A percentile compares a stretch with the other conserved stretches of the same genome.
phyloP scores from a whole-genome alignment of 495 filamentous ascomycete species.

The Lentithecium fluviatile region DNA sequence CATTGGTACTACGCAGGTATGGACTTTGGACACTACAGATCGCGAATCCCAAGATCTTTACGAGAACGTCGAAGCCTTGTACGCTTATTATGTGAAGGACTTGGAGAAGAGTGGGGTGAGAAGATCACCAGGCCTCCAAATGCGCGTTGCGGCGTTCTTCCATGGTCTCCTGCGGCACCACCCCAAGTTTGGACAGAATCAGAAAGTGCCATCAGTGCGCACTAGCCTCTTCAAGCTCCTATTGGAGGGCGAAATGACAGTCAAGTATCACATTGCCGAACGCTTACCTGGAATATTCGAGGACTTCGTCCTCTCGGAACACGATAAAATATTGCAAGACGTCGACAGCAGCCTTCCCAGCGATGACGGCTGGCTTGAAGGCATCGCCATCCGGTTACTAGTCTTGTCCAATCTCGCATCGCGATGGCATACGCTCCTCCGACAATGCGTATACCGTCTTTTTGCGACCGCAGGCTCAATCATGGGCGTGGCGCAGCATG shows the following conservation, averaged over 20 bases:
- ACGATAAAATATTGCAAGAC: conserved; percentile 79
- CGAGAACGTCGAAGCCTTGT: conserved; percentile 68
- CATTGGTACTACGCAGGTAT: conserved; percentile 61
- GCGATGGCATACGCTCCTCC: conserved; percentile 74
- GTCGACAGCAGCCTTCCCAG: conserved; percentile 69
- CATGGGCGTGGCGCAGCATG: conserved; percentile 61
- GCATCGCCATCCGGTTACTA: conserved; percentile 79
- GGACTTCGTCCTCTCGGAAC: conserved; percentile 71
- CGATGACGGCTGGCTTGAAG: conserved; percentile 70
- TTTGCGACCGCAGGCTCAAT: conserved; percentile 82
- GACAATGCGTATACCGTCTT: conserved; percentile 84
- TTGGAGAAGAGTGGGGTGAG: conserved; percentile 58
- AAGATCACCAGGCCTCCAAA: conserved; percentile 66
- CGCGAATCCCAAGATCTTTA: conserved; percentile 44
- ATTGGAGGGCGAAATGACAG: conserved; percentile 61
- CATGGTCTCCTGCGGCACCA: conserved; percentile 63
- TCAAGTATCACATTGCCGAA: conserved; percentile 72
- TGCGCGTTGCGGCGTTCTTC: conserved; percentile 64
- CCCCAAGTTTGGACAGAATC: conserved; percentile 58
- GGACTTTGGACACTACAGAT: conserved; percentile 57
- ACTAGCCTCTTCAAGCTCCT: conserved; percentile 75
- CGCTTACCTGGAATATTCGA: conserved; percentile 73
- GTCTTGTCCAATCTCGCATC: conserved; percentile 73
- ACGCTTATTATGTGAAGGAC: conserved; percentile 69
- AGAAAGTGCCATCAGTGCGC: conserved; percentile 63